phyloP scores from a whole-genome alignment of 108 stramenopile genomes.

The Skeletonema potamos region DNA sequence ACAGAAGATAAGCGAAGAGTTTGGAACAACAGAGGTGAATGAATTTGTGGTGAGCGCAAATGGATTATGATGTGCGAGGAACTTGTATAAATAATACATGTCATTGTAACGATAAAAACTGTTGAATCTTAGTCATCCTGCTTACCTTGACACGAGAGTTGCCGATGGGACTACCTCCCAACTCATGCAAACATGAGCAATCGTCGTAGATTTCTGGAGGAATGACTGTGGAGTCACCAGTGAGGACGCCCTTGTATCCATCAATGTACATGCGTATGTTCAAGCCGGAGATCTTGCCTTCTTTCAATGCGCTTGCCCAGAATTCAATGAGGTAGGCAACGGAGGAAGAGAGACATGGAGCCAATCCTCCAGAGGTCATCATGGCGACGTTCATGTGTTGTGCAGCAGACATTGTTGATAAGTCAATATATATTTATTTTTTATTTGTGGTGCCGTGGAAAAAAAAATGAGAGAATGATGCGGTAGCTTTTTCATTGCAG shows the following conservation, averaged over 20 bases:
- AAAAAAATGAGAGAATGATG: not conserved
- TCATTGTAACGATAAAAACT: not conserved
- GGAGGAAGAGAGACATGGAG: slow-evolving; percentile 82
- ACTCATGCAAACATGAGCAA: slow-evolving; percentile 61
- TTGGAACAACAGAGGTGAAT: not conserved
- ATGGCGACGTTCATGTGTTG: slow-evolving; percentile 86
- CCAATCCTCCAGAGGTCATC: slow-evolving; percentile 89
- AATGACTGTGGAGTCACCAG: slow-evolving; percentile 78
- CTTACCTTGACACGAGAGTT: slow-evolving; percentile 92
- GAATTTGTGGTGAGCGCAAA: not conserved
- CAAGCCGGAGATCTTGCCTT: slow-evolving; percentile 73
- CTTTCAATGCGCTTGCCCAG: slow-evolving; percentile 74
- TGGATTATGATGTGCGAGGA: not conserved
- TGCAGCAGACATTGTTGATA: slow-evolving; percentile 6
- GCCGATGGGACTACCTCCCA: slow-evolving; percentile 89
- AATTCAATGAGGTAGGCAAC: slow-evolving; percentile 75
- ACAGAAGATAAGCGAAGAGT: not conserved
- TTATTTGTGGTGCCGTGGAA: not conserved
- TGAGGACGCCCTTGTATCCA: slow-evolving; percentile 88
- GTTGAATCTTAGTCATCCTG: not conserved
- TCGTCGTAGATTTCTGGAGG: slow-evolving; percentile 58
- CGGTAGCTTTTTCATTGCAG: not conserved
- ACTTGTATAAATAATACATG: not conserved
- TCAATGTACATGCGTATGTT: slow-evolving; percentile 83
- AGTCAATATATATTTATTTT: too few relatives aligned